Evolutionary conservation across 768 basidiomycete species (phyloP), one percentile per base, ranked within the genome.

Genomic region (Tulasnella sp.): DNA sequence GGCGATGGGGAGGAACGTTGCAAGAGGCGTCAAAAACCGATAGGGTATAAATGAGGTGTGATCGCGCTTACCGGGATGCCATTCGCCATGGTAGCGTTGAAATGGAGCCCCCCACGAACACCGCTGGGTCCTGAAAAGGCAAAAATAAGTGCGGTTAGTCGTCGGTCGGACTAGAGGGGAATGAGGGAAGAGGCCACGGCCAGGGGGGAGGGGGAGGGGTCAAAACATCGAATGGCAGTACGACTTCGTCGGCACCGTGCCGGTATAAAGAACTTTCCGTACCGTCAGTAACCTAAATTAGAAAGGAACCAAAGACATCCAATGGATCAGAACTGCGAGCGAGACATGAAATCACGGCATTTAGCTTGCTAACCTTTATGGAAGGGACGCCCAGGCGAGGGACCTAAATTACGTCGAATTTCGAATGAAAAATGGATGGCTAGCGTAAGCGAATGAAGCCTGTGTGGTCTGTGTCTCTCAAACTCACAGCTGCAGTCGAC

Each of bases 341-440:
- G 72, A 28, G 40, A 83, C 85, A 44, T 82, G 50, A 89, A 20
- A 46, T 46, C 16, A 92, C 92, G 37, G 92, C 92, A 11, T 5
- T n/a, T 92, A 92, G 85, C 93, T 76, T 92, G 83, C 91, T 92
- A 89, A 94, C 92, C 37, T 79, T 79, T 37, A 94, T 87, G 18
- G 92, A 90, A 54, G 93, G 94, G 77, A 95, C 87, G 3, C 92
- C 91, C 2, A 94, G 87, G 6, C 93, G 87, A n/a, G 92, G 89
- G 37, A 95, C 86, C 31, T 77, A 16, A 46, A 46, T n/a, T 46
- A 9, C 11, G 20, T 37, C 37, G 6, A 24, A 16, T 50, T 0
- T 5, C 54, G n/a, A 24, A 37, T 54, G 24, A 0, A 54, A 22
- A 20, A 1, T 24, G 3, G n/a, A n/a, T 5, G 42, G 31, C 20